Evolutionary conservation across 129 eudicot genomes (phyloP), one percentile per base, ranked within the genome.

Genomic region (Saussurea involucrata): DNA sequence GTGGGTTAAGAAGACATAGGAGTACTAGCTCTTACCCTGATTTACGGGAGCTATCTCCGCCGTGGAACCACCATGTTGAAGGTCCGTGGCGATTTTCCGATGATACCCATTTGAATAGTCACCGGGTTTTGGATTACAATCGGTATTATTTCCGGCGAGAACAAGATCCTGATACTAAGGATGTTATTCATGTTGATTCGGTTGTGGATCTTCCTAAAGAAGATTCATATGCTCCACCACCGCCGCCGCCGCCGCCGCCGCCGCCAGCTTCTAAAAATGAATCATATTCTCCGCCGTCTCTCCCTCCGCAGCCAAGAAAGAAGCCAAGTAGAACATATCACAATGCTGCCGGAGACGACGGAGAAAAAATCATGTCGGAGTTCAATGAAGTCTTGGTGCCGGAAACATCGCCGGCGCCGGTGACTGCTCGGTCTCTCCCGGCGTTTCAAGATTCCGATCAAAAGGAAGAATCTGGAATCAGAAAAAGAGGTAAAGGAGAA

Each of bases 11-110:
- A 78, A 91, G 79, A 24, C 79, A 73, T 58, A 64, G 97, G 86
- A 89, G 77, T 29, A 80, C 83, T 10, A 87, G 87, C 67, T 95
- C 98, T 0, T 95, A 95, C 61, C 98, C 98, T 49, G 98, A 95
- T 88, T 92, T 95, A 22, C 88, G 89, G 77, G 91, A 85, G 34
- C 75, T 83, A 7, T 53, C 87, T 22, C 72, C 87, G 32, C 67
- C 70, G 70, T 78, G 79, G 81, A 72, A 49, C 31, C 58, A 75
- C 77, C 82, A 68, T 10, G 83, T 21, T 46, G 85, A 73, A 66
- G 24, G 42, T 4, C 82, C 73, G 2, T 81, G 86, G 88, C 70
- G 93, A 34, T 91, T 66, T 65, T 89, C 82, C 24, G 96, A 91
- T 66, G 98, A 94, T 86, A 77, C 84, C 9, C 76, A 68, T 64